Evolutionary conservation across 495 filamentous ascomycete genomes (phyloP).

Genomic region (Cairneyella variabilis): DNA sequence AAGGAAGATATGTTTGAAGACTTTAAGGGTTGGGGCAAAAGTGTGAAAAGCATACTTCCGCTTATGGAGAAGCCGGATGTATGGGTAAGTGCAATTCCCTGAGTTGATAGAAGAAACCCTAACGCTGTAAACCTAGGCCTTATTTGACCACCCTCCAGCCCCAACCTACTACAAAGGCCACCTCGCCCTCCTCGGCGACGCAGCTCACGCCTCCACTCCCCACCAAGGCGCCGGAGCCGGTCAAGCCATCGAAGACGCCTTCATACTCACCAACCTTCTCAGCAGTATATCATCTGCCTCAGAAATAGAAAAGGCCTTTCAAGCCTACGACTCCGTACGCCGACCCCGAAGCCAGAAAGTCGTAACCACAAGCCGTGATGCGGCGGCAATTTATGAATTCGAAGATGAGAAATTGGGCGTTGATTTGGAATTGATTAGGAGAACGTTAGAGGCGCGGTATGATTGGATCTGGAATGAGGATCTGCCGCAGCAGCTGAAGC

Average conservation of each 20-base stretch:
- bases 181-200: slow-evolving; percentile 61
- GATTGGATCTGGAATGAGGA: slow-evolving; percentile 50
- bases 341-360: slow-evolving; percentile 43
- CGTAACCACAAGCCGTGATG: slow-evolving; percentile 39
- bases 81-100: slow-evolving; percentile 36
- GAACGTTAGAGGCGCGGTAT: slow-evolving; percentile 37
- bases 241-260: slow-evolving; percentile 65
- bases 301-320: slow-evolving; percentile 50
- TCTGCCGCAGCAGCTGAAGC: slow-evolving; percentile 26
- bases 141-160: slow-evolving; percentile 57
- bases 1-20: slow-evolving; percentile 55
- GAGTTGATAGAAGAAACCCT: too few species aligned
- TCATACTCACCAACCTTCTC: slow-evolving; percentile 54
- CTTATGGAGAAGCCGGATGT: slow-evolving; percentile 45
- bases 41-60: slow-evolving; percentile 42
- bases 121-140: too few species aligned
- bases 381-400: slow-evolving; percentile 38
- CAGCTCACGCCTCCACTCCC: slow-evolving; percentile 66
- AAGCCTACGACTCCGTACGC: slow-evolving; percentile 57
- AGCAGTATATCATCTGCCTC: slow-evolving; percentile 34
- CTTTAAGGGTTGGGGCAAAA: slow-evolving; percentile 49
- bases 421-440: slow-evolving; percentile 40
- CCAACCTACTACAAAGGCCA: slow-evolving; percentile 50
- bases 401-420: slow-evolving; percentile 37
- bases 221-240: slow-evolving; percentile 69